These are phyloP conservation scores for Penicillium palitans DNA, from an alignment of 2,329 filamentous ascomycete species.

Conservation along the genomic window DNA sequence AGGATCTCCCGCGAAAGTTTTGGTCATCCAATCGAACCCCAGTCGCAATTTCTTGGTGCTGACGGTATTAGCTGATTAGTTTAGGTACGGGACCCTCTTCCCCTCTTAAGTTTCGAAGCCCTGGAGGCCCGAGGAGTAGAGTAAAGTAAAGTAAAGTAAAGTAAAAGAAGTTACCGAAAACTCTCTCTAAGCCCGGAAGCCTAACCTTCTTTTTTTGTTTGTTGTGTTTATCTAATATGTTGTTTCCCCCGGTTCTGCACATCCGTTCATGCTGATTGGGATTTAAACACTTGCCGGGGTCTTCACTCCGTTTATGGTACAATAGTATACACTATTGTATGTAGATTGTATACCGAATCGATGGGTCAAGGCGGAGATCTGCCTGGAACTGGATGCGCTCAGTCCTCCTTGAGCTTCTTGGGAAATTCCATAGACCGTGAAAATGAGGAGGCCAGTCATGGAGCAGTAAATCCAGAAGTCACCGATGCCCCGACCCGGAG, in stretches of 20 bases:
- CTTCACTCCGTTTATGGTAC: not conserved
- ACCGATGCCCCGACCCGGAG: constrained; percentile 1
- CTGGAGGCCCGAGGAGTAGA: not conserved
- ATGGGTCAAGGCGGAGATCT: constrained; percentile 2
- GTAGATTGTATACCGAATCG: constrained; percentile 1
- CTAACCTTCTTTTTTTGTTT: constrained; percentile 19
- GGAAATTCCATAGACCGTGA: not conserved
- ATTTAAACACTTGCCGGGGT: not conserved
- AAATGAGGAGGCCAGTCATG: not conserved
- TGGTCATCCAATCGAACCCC: constrained; percentile 28
- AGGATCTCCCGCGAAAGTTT: constrained; percentile 41
- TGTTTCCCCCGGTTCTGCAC: constrained; percentile 12
- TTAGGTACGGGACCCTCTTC: constrained; percentile 28
- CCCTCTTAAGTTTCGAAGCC: constrained; percentile 4
- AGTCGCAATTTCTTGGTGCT: not conserved
- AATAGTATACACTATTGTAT: not conserved
- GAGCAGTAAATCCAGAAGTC: not conserved
- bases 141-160: constrained; percentile 17
- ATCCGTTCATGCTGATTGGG: constrained; percentile 20
- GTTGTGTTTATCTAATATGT: constrained; percentile 2
- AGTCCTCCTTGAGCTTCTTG: not conserved
- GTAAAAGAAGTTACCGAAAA: constrained; percentile 25
- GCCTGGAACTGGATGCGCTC: constrained; percentile 2
- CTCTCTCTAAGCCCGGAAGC: constrained; percentile 21
- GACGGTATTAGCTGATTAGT: not conserved